Base-by-base conservation (phyloP, 441 rosid genomes). In the Eutrema salsugineum region DNA sequence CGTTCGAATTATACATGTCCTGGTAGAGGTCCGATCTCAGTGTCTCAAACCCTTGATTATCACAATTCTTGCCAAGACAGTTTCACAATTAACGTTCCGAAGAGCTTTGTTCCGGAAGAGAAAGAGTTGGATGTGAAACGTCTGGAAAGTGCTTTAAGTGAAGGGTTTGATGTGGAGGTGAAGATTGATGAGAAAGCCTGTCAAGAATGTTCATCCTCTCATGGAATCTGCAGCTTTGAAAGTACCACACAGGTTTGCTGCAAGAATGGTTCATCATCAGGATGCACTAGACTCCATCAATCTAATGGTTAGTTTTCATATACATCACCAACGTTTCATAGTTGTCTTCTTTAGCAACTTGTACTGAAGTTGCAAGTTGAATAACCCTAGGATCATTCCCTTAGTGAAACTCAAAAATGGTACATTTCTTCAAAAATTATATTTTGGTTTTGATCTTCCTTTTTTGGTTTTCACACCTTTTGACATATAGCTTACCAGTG, bases 91-190 rank as follows among this genome's bases (percentile, higher is more conserved):
- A 81, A 77, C 0, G 73, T 81, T 40, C 42, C 67, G 33, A 46
- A 42, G 24, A 6, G 4, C 0, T 30, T 6, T 0, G 0, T 36
- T 16, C 2, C 9, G 1, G 32, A 0, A 11, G 2, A 9, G 1
- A 3, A 44, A 12, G 0, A 0, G 27, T 19, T 51, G 49, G 48
- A 10, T 32, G 8, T 8, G 0, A 5, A 12, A 1, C 1, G 0
- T 1, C 2, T 82, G 20, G 7, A 19, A 48, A 16, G 0, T 17
- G 30, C 35, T 40, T 39, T 82, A 42, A 60, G 5, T 5, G 9
- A 56, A 62, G 91, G 95, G 38, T 87, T 90, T 66, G 79, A 80
- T 16, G 80, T 85, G 49, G 75, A 68, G 56, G 75, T 82, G 79
- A 80, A 69, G 62, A 53, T 51, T 0, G 80, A 79, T 38, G 12